phyloP scores from a whole-genome alignment of 352 stramenopile species.

The Globisporangium camurandrum region DNA sequence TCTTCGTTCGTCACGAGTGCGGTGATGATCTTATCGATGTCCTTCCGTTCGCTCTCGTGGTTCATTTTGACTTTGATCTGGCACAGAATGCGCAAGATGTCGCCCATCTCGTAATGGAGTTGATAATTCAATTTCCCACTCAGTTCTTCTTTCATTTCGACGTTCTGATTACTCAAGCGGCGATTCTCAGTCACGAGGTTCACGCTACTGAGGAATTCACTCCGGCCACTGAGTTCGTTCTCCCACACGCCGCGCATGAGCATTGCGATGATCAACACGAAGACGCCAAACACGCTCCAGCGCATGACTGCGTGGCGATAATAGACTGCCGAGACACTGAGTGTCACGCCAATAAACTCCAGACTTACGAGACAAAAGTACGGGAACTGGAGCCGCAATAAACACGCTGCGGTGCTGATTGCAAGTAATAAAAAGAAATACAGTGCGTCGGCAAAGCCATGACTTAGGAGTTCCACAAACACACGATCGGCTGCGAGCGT shows the following conservation, averaged over 20 bases:
- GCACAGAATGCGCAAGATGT: slow-evolving; percentile 62
- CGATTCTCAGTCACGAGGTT: slow-evolving; percentile 49
- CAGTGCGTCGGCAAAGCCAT: slow-evolving; percentile 29
- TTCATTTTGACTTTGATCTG: slow-evolving; percentile 66
- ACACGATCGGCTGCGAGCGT: slow-evolving; percentile 1
- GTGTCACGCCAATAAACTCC: slow-evolving; percentile 32
- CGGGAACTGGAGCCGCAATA: slow-evolving; percentile 46
- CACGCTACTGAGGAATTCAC: slow-evolving; percentile 43
- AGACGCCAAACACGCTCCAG: slow-evolving; percentile 23
- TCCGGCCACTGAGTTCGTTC: slow-evolving; percentile 32
- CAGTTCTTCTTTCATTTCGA: slow-evolving; percentile 61
- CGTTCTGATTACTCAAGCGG: slow-evolving; percentile 54
- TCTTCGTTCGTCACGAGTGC: slow-evolving; percentile 59
- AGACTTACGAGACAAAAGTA: slow-evolving; percentile 32
- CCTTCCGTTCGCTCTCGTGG: slow-evolving; percentile 24
- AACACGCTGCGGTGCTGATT: slow-evolving; percentile 24
- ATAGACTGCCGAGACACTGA: slow-evolving; percentile 20
- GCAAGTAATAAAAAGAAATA: slow-evolving; percentile 39
- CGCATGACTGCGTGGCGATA: slow-evolving; percentile 10
- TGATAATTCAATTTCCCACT: slow-evolving; percentile 55
- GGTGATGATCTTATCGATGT: slow-evolving; percentile 68
- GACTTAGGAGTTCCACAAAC: slow-evolving; percentile 21
- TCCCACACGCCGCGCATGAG: slow-evolving; percentile 34
- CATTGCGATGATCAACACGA: slow-evolving; percentile 26
- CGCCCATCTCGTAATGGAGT: slow-evolving; percentile 66